These are phyloP conservation scores for Aspergillus transmontanensis DNA, from an alignment of 2,329 filamentous ascomycete genomes.

Conservation along the genomic window DNA sequence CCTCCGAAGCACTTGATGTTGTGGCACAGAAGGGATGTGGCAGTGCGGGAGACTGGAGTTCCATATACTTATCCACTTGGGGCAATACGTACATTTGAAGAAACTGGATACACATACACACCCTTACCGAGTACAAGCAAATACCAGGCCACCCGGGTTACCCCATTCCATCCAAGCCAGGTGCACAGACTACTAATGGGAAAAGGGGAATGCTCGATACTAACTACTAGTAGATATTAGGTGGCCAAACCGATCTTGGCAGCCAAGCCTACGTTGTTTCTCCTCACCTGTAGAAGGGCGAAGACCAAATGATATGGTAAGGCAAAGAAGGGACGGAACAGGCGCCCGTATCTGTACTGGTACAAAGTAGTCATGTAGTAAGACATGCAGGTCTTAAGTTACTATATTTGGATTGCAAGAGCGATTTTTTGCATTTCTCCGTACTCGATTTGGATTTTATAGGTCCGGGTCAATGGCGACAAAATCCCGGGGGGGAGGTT, in stretches of 20 bases:
- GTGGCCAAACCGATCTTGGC: conserved; percentile 10
- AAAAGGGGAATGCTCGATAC: not conserved
- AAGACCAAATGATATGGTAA: not conserved
- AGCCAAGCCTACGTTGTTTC: conserved; percentile 1
- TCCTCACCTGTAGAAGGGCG: not conserved
- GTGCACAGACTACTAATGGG: not conserved
- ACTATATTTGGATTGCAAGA: conserved; percentile 21
- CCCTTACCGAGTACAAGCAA: not conserved
- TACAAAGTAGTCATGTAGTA: conserved; percentile 12
- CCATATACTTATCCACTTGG: not conserved
- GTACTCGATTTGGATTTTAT: not conserved
- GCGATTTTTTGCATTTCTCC: not conserved
- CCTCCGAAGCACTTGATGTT: not conserved
- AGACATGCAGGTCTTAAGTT: conserved; percentile 25
- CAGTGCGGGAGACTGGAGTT: not conserved
- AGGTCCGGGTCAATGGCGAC: not conserved
- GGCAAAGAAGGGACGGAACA: conserved; percentile 4
- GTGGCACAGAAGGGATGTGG: conserved; percentile 3
- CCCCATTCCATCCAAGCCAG: not conserved
- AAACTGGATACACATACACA: not conserved
- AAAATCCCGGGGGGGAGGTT: not conserved
- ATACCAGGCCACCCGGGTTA: not conserved
- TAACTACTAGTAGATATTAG: not conserved
- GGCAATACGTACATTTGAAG: not conserved
- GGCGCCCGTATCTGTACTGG: not conserved